Conservation (phyloP, 2,329 filamentous ascomycete genomes). For the Arachnopeziza araneosa region DNA sequence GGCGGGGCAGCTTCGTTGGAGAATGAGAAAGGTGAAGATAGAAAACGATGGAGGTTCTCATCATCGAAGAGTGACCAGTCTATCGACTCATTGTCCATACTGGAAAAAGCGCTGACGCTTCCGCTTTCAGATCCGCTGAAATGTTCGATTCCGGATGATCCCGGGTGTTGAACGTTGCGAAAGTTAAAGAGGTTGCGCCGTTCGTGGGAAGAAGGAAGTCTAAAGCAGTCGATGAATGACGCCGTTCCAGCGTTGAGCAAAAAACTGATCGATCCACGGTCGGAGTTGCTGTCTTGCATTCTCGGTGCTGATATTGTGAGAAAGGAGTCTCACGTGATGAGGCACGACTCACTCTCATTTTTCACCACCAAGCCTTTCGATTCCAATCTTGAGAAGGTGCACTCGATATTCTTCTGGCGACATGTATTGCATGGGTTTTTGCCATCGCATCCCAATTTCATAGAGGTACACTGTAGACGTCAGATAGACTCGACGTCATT, state of each 20-base stretch:
- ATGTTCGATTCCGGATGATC: neutral
- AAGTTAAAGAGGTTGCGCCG: slow-evolving; percentile 33
- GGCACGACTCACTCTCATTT: slow-evolving; percentile 9
- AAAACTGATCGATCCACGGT: slow-evolving; percentile 41
- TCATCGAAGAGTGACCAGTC: slow-evolving; percentile 19
- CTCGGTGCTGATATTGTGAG: neutral
- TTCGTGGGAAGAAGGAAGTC: slow-evolving; percentile 36
- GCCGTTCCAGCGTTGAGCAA: slow-evolving; percentile 40
- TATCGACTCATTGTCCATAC: slow-evolving; percentile 14
- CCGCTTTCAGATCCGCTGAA: neutral
- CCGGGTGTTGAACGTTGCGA: slow-evolving; percentile 27
- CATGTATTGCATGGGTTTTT: slow-evolving; percentile 39
- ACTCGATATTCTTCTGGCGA: slow-evolving; percentile 36
- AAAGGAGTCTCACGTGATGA: neutral
- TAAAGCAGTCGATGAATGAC: slow-evolving; percentile 40
- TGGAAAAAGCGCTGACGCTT: neutral
- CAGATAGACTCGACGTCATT: slow-evolving; percentile 1
- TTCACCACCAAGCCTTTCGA: slow-evolving; percentile 11
- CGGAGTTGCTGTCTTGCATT: slow-evolving; percentile 21
- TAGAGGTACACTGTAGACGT: slow-evolving; percentile 36
- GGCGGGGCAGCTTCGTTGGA: slow-evolving; percentile 4
- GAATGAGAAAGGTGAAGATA: slow-evolving; percentile 14
- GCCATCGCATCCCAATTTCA: slow-evolving; percentile 43
- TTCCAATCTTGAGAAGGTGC: slow-evolving; percentile 23
- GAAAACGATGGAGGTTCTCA: slow-evolving; percentile 17